Percentiles rank a stretch among this genome's conserved stretches.
Conservation (phyloP, 805 yeast genomes). For the Metschnikowia shivogae region DNA sequence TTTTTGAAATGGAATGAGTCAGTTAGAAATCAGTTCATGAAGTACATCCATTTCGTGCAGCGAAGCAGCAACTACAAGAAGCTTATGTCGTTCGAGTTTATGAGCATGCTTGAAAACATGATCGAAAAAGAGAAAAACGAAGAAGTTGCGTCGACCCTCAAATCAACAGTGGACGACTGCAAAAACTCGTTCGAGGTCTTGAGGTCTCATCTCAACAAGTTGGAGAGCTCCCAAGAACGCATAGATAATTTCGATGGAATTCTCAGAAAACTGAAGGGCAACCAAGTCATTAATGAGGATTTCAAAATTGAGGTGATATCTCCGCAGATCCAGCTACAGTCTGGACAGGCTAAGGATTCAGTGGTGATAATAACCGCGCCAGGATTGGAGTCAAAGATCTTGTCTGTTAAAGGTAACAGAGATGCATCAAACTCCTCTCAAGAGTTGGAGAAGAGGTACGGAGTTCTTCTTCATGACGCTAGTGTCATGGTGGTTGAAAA, state of each 20-base stretch:
- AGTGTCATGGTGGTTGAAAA: conserved; percentile 65
- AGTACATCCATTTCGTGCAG: conserved; percentile 37
- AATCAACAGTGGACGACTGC: conserved; percentile 2
- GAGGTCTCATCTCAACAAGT: conserved; percentile 3
- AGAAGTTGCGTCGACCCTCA: conserved; percentile 44
- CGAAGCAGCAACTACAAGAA: conserved; percentile 23
- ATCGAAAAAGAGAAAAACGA: conserved; percentile 28
- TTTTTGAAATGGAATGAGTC: conserved; percentile 39
- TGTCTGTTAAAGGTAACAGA: conserved; percentile 53
- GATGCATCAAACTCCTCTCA: conserved; percentile 25
- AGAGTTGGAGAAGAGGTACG: conserved; percentile 59
- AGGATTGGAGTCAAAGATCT: conserved; percentile 58
- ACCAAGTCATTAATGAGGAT: conserved; percentile 35
- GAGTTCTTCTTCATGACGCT: conserved; percentile 63
- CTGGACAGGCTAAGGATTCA: conserved; percentile 42
- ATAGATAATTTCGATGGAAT: conserved; percentile 32
- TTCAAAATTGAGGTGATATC: conserved; percentile 36
- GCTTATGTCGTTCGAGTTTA: conserved; percentile 33
- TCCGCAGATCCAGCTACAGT: conserved; percentile 42
- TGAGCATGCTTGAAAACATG: conserved; percentile 30
- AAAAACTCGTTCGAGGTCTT: background rate
- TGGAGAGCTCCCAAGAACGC: conserved; percentile 17
- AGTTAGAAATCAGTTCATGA: conserved; percentile 31
- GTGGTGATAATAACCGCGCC: conserved; percentile 74
- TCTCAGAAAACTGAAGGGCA: conserved; percentile 19